Evolutionary conservation across 2,329 filamentous ascomycete species (phyloP).

Genomic region (Aschersonia sp.): DNA sequence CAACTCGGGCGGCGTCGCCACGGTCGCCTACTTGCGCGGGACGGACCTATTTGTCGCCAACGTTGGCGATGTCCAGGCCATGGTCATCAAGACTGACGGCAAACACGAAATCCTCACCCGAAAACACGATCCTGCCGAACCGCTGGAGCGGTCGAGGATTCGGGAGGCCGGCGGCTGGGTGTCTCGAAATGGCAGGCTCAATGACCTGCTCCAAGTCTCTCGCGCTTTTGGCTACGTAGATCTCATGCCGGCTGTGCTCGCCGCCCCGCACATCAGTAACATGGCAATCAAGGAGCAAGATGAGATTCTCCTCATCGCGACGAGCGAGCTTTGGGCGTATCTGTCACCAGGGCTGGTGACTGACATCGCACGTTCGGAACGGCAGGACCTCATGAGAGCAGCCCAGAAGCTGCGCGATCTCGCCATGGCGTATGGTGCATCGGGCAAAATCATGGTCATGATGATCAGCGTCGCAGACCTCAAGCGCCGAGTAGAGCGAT

Average conservation of each 20-base stretch:
- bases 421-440: constrained; percentile 88
- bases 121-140: constrained; percentile 87
- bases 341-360: constrained; percentile 80
- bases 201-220: constrained; percentile 82
- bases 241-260: constrained; percentile 83
- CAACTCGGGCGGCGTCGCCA: constrained; percentile 80
- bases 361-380: constrained; percentile 77
- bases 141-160: constrained; percentile 71
- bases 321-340: constrained; percentile 89
- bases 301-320: constrained; percentile 85
- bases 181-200: constrained; percentile 83
- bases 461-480: constrained; percentile 87
- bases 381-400: constrained; percentile 82
- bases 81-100: constrained; percentile 82
- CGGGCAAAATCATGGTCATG: constrained; percentile 97
- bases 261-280: constrained; percentile 70
- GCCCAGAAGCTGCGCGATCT: constrained; percentile 89
- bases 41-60: constrained; percentile 91
- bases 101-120: constrained; percentile 69
- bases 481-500: constrained; percentile 66
- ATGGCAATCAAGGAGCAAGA: constrained; percentile 73
- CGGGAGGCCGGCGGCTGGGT: constrained; percentile 92
- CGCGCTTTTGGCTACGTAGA: constrained; percentile 91
- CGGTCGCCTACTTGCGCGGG: constrained; percentile 76
- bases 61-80: constrained; percentile 88